Conservation (phyloP, 306 rosid species). For the Crotalaria pallida region DNA sequence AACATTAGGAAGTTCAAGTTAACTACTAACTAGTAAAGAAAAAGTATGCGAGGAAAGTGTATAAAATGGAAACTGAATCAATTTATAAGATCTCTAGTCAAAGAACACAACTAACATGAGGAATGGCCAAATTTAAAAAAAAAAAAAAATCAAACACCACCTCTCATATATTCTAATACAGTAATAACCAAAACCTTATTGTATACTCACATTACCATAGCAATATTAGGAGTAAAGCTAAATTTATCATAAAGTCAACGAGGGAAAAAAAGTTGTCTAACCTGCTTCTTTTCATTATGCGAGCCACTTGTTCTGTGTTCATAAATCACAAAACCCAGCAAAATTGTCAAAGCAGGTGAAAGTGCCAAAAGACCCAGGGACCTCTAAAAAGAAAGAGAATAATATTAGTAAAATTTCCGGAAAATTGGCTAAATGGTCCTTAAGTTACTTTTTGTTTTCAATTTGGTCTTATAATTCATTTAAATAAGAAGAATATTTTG, state of each 20-base stretch:
- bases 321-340: constrained; percentile 58
- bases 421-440: too few relatives aligned
- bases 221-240: background rate
- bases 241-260: background rate
- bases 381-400: constrained; percentile 32
- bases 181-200: background rate
- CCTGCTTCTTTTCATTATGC: constrained; percentile 40
- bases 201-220: background rate
- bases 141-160: too few relatives aligned
- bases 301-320: constrained; percentile 37
- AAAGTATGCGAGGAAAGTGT: background rate
- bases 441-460: too few relatives aligned
- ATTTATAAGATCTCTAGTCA: background rate
- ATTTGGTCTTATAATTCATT: too few relatives aligned
- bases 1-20: background rate
- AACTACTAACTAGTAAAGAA: too few relatives aligned
- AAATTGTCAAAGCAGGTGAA: constrained; percentile 44
- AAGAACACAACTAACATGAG: background rate
- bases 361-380: constrained; percentile 64
- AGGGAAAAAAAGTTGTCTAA: background rate
- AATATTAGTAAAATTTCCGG: too few relatives aligned
- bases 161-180: too few relatives aligned
- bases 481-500: too few relatives aligned
- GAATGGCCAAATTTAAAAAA: background rate
- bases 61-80: background rate